These are phyloP conservation scores for Heimioporus retisporus DNA, from an alignment of 1,284 basidiomycete genomes.

Conservation along the genomic window DNA sequence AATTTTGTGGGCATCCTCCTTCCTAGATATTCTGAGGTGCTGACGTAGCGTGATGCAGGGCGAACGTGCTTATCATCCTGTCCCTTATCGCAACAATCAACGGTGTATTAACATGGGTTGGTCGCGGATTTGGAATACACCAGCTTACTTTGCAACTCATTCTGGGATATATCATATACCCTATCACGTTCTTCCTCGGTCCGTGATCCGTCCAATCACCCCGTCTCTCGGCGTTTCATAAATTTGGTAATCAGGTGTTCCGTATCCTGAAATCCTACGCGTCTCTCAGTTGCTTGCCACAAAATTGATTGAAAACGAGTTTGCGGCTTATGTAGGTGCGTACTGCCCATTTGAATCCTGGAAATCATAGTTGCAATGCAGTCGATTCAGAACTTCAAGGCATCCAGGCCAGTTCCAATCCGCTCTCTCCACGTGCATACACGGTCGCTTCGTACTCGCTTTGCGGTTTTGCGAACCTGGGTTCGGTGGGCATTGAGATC, in stretches of 20 bases:
- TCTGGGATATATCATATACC: conserved; percentile 90
- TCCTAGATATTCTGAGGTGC: conserved; percentile 4
- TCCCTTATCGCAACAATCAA: conserved; percentile 87
- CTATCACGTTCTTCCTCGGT: conserved; percentile 86
- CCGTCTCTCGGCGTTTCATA: conserved; percentile 10
- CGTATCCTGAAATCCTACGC: conserved; percentile 74
- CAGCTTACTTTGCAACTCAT: conserved; percentile 87
- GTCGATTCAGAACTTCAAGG: conserved; percentile 56
- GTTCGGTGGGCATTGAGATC: conserved; percentile 91
- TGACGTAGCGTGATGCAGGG: conserved; percentile 48
- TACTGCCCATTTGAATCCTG: conserved; percentile 5
- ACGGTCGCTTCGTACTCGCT: conserved; percentile 87
- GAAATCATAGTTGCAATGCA: conserved; percentile 3
- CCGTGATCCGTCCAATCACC: conserved; percentile 14
- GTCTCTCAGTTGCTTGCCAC: conserved; percentile 87
- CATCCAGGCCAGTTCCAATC: conserved; percentile 59
- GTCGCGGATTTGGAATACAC: conserved; percentile 87
- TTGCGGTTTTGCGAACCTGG: conserved; percentile 92
- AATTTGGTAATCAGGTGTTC: conserved; percentile 61
- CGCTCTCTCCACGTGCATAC: conserved; percentile 78
- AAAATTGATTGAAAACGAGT: conserved; percentile 92
- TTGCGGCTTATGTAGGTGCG: conserved; percentile 77
- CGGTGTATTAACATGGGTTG: conserved; percentile 91
- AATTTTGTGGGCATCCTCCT: conserved; percentile 67
- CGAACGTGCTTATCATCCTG: conserved; percentile 85